These are phyloP conservation scores for Leccinum boreale DNA, from an alignment of 768 basidiomycete species.

Conservation along the genomic window DNA sequence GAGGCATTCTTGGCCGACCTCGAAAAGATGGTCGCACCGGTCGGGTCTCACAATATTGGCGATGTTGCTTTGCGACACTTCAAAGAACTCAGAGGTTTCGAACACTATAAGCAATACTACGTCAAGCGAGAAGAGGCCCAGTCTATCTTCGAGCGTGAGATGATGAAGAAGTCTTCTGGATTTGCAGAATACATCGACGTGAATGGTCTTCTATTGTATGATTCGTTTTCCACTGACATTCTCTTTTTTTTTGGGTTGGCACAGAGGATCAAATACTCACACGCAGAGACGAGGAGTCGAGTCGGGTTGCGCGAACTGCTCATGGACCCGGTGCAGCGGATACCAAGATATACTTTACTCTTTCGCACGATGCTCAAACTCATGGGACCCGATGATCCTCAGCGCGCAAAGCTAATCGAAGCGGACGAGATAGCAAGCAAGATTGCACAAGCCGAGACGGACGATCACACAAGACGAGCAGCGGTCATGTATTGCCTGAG, in stretches of 20 bases:
- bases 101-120: conserved; percentile 89
- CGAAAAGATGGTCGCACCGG: conserved; percentile 71
- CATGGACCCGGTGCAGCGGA: conserved; percentile 95
- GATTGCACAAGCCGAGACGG: conserved; percentile 89
- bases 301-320: conserved; percentile 87
- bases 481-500: conserved; percentile 84
- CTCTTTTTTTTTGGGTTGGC: background rate
- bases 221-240: conserved; percentile 8
- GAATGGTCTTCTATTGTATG: conserved; percentile 30
- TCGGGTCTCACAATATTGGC: conserved; percentile 60
- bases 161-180: conserved; percentile 72
- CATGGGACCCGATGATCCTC: conserved; percentile 75
- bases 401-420: conserved; percentile 74
- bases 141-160: conserved; percentile 78
- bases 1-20: conserved; percentile 82
- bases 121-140: conserved; percentile 93
- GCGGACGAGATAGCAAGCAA: conserved; percentile 85
- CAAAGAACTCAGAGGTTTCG: conserved; percentile 79
- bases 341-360: conserved; percentile 90
- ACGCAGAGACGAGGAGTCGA: conserved; percentile 69
- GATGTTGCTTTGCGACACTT: conserved; percentile 88
- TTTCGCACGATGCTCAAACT: conserved; percentile 91
- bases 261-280: conserved; percentile 85
- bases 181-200: conserved; percentile 90
- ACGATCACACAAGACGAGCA: conserved; percentile 87